Evolutionary conservation across 163 green algal genomes (phyloP).

Genomic region (Chlorella variabilis): DNA sequence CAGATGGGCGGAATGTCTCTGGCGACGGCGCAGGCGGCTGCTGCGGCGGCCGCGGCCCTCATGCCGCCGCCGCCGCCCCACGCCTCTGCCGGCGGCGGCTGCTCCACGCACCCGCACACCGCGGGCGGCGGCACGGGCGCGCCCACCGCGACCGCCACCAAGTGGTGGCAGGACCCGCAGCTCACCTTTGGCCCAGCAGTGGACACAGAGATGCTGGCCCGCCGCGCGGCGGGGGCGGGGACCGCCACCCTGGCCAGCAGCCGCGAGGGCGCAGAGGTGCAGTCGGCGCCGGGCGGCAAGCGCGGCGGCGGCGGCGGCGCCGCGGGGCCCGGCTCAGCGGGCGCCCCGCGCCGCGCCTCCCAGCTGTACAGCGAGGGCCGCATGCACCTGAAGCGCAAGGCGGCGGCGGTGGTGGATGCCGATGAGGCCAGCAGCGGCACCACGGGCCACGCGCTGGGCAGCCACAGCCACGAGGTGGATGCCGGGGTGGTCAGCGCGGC

Average conservation of each 20-base stretch:
- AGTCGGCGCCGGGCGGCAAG: conserved; percentile 19
- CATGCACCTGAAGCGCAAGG: conserved; percentile 32
- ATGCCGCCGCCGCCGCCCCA: background rate
- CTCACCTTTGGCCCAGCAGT: conserved; percentile 39
- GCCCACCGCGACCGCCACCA: background rate
- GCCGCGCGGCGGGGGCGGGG: background rate
- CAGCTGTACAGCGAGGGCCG: conserved; percentile 4
- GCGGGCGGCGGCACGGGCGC: background rate
- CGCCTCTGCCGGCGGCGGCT: background rate
- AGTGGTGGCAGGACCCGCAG: conserved; percentile 46
- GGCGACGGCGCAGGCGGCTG: conserved; percentile 9
- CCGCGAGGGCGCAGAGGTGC: conserved; percentile 20
- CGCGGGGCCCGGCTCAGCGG: background rate
- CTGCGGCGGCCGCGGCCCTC: conserved; percentile 8
- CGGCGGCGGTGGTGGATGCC: conserved; percentile 6
- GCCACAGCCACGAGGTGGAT: conserved; percentile 8
- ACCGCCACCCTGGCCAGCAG: background rate
- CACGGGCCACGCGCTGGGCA: conserved; percentile 38
- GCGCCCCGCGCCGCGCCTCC: too few species aligned
- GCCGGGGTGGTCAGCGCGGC: background rate
- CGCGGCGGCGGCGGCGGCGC: background rate
- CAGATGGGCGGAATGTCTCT: conserved; percentile 32
- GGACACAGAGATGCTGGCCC: conserved; percentile 25
- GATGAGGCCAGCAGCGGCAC: conserved; percentile 50
- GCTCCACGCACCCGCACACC: background rate